Conservation (phyloP, 306 rosid genomes). For the Cicer judaicum region DNA sequence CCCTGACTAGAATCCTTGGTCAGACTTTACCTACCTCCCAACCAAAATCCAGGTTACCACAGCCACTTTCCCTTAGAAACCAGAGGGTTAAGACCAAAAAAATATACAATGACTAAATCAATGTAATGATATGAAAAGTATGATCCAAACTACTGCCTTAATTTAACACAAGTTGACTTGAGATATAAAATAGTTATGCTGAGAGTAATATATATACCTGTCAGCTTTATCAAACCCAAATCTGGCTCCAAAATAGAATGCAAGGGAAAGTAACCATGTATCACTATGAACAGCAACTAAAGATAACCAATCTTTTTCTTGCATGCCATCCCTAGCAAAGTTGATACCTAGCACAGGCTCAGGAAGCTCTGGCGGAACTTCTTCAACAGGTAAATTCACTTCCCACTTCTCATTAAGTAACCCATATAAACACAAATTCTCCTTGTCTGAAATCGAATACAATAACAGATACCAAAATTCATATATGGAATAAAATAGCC, state of each 20-base stretch:
- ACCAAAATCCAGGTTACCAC: too few relatives aligned
- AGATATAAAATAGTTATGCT: constrained; percentile 4
- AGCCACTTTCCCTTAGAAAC: too few relatives aligned
- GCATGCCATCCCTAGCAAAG: constrained; percentile 96
- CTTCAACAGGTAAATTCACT: constrained; percentile 95
- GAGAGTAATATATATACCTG: constrained; percentile 55
- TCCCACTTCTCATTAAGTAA: constrained; percentile 86
- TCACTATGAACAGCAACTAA: constrained; percentile 92
- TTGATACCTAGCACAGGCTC: constrained; percentile 94
- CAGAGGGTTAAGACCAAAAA: too few relatives aligned
- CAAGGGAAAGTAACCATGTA: constrained; percentile 83
- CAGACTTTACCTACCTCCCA: too few relatives aligned
- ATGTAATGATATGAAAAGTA: constrained; percentile 28
- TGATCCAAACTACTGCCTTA: constrained; percentile 23
- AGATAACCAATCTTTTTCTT: constrained; percentile 84
- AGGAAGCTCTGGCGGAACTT: constrained; percentile 95
- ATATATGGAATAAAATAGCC: constrained; percentile 27
- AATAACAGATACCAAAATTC: constrained; percentile 26
- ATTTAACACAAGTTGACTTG: constrained; percentile 35
- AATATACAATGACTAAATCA: constrained; percentile 17
- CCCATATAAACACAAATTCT: constrained; percentile 89
- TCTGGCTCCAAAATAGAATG: constrained; percentile 93
- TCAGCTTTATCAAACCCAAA: constrained; percentile 80
- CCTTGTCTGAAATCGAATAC: constrained; percentile 73
- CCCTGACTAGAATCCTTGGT: too few relatives aligned